Percentiles rank a stretch among this genome's conserved stretches.
Conservation (phyloP, 2,329 filamentous ascomycete species). For the Aspergillus calidoustus region DNA sequence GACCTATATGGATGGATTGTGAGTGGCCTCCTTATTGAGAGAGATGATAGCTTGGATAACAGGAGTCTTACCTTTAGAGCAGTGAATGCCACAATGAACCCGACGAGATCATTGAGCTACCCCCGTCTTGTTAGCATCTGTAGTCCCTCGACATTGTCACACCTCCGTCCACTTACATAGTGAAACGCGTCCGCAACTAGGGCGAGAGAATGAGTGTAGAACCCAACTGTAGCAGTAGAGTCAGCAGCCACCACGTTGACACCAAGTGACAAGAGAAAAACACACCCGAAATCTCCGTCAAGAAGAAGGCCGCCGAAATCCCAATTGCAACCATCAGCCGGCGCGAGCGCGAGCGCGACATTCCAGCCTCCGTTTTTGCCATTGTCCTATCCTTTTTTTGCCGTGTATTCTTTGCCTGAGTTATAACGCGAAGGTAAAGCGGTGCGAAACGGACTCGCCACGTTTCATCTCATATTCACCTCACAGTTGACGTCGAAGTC, state of each 20-base stretch:
- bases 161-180: conserved; percentile 57
- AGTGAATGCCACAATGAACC: conserved; percentile 68
- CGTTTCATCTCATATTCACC: too few species aligned
- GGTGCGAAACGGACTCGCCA: neutral
- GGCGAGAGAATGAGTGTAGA: conserved; percentile 72
- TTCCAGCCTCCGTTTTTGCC: conserved; percentile 27
- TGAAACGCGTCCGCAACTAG: conserved; percentile 80
- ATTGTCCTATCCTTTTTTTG: neutral
- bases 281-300: conserved; percentile 38
- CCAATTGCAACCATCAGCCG: conserved; percentile 36
- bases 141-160: neutral
- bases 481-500: neutral
- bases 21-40: neutral
- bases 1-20: conserved; percentile 42
- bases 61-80: conserved; percentile 61
- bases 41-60: neutral
- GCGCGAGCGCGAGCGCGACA: conserved; percentile 38
- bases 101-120: conserved; percentile 72
- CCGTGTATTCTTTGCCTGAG: neutral
- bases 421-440: neutral
- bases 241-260: neutral
- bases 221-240: conserved; percentile 58
- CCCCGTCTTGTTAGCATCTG: conserved; percentile 15
- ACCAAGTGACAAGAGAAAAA: neutral
- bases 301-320: conserved; percentile 38